Evolutionary conservation across 1,284 basidiomycete genomes (phyloP).

Genomic region (Naganishia sp.): DNA sequence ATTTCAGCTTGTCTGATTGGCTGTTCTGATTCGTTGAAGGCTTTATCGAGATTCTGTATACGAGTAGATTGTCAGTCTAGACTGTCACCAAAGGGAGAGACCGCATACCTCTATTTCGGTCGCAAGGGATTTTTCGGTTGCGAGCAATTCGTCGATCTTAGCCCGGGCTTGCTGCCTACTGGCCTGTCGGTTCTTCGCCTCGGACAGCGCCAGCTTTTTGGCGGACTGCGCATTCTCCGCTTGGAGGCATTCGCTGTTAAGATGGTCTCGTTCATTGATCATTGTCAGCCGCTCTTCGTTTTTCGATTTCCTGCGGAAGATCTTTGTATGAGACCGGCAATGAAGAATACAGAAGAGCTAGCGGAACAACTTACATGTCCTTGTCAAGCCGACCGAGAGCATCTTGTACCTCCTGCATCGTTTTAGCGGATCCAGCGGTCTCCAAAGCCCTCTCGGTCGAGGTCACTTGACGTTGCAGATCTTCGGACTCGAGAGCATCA

Average conservation of each 20-base stretch:
- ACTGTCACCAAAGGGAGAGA: not conserved
- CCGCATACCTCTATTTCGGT: constrained; percentile 47
- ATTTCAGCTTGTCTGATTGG: constrained; percentile 48
- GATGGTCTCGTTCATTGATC: constrained; percentile 23
- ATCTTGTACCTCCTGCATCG: constrained; percentile 77
- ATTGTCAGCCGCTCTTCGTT: constrained; percentile 14
- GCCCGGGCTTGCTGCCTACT: not conserved
- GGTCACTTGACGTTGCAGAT: constrained; percentile 66
- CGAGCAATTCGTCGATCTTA: constrained; percentile 5
- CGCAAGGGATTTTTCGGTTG: constrained; percentile 35
- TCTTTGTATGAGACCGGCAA: no score
- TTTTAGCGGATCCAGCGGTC: constrained; percentile 72
- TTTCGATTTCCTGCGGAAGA: constrained; percentile 65
- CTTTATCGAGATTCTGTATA: not conserved
- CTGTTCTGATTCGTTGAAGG: constrained; percentile 39
- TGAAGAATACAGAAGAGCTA: no score
- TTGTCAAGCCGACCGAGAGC: constrained; percentile 66
- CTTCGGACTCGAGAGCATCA: constrained; percentile 66
- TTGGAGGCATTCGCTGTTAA: constrained; percentile 3
- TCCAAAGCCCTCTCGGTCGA: constrained; percentile 69
- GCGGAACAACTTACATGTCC: no score
- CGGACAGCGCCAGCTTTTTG: constrained; percentile 2
- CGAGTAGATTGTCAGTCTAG: not conserved
- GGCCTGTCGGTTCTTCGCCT: constrained; percentile 14
- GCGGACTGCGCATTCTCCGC: not conserved